phyloP scores from a whole-genome alignment of 176 grass and related monocot species.

The Melocanna baccifera region DNA sequence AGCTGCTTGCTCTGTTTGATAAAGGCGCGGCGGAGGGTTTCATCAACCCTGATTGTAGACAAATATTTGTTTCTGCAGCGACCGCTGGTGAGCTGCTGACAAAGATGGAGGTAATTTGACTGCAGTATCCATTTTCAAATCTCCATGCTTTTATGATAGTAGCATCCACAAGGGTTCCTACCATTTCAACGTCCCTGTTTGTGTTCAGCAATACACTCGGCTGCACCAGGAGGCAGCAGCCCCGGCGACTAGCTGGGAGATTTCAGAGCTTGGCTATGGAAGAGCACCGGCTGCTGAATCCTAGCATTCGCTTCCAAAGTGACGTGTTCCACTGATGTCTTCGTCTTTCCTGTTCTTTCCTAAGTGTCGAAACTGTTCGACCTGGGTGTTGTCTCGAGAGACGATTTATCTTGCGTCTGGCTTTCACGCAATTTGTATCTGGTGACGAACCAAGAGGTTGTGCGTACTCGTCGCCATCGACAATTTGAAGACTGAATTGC shows the following conservation, averaged over 20 bases:
- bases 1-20: slow-evolving; percentile 64
- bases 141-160: no score
- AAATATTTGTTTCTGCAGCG: slow-evolving; percentile 70
- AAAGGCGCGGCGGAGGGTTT: slow-evolving; percentile 71
- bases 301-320: not conserved
- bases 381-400: not conserved
- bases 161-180: not conserved
- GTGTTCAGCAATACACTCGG: slow-evolving; percentile 56
- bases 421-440: not conserved
- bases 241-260: slow-evolving; percentile 61
- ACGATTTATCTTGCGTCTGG: not conserved
- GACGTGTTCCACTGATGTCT: not conserved
- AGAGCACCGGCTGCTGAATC: slow-evolving; percentile 6
- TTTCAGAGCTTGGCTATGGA: slow-evolving; percentile 53
- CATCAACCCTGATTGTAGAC: slow-evolving; percentile 56
- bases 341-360: not conserved
- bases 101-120: slow-evolving; percentile 69
- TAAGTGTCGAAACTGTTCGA: not conserved
- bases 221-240: slow-evolving; percentile 65
- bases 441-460: not conserved
- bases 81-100: slow-evolving; percentile 58
- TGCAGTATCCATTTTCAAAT: not conserved
- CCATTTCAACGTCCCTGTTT: not conserved
- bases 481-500: slow-evolving; percentile 11
- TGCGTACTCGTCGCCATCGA: not conserved